A percentile compares a stretch with the other conserved stretches of the same genome.
These are phyloP conservation scores for Pistacia atlantica DNA, from an alignment of 345 rosid genomes.

Conservation along the genomic window DNA sequence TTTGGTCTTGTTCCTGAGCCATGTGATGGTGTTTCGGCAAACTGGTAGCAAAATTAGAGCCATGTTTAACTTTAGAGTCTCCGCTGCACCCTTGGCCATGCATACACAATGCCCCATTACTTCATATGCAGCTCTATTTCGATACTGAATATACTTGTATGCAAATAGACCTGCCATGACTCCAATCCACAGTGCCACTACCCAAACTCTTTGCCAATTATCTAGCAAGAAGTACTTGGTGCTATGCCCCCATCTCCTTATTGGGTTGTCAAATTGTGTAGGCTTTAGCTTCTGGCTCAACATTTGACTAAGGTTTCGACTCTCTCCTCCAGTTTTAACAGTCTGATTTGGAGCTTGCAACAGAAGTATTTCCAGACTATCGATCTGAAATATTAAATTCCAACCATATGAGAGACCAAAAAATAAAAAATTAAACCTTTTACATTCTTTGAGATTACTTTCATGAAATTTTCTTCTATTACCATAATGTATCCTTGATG, in stretches of 20 bases:
- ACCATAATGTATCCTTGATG: constrained; percentile 77
- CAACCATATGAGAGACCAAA: background rate
- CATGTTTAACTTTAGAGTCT: constrained; percentile 72
- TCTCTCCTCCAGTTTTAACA: constrained; percentile 56
- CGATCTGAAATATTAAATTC: constrained; percentile 42
- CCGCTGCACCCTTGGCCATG: constrained; percentile 83
- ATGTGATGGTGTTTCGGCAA: constrained; percentile 78
- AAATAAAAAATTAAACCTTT: background rate
- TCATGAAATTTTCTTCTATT: background rate
- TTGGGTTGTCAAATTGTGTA: constrained; percentile 45
- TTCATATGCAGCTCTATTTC: constrained; percentile 47
- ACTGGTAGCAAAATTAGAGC: constrained; percentile 76
- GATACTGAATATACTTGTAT: constrained; percentile 60
- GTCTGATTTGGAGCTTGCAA: constrained; percentile 59
- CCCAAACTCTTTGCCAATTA: constrained; percentile 85
- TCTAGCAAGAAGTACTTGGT: constrained; percentile 59
- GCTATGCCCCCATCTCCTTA: constrained; percentile 40
- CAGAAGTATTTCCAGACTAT: constrained; percentile 64
- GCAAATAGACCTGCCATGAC: constrained; percentile 61
- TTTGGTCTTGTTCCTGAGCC: constrained; percentile 75
- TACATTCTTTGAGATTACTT: background rate
- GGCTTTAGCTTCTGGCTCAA: constrained; percentile 80
- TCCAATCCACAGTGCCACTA: constrained; percentile 57
- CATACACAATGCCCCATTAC: constrained; percentile 76
- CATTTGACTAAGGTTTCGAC: constrained; percentile 65